Percentiles rank a stretch among this genome's conserved stretches.
Conservation (phyloP, 2,329 filamentous ascomycete species). For the Ceratocystis variospora region DNA sequence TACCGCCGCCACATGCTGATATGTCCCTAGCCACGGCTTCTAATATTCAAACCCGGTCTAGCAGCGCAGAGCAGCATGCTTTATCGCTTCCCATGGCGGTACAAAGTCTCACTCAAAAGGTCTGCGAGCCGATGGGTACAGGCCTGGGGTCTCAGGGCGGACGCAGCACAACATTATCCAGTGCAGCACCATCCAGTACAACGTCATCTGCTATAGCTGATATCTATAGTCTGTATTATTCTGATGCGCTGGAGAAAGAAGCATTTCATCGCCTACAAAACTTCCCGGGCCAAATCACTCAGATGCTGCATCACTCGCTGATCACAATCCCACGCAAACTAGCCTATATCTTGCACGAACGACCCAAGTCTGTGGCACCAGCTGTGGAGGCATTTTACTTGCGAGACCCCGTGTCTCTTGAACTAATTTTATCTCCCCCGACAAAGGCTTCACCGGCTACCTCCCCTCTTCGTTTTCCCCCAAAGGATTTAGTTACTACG, state of each 20-base stretch:
- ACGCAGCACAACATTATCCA: neutral
- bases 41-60: neutral
- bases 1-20: conserved; percentile 48
- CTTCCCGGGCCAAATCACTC: conserved; percentile 62
- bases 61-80: neutral
- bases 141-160: neutral
- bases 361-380: conserved; percentile 63
- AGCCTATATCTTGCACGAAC: conserved; percentile 62
- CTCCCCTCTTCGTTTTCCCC: conserved; percentile 50
- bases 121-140: neutral
- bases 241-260: conserved; percentile 64
- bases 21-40: conserved; percentile 21
- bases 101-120: neutral
- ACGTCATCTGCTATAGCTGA: neutral
- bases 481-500: conserved; percentile 63
- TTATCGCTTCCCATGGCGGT: conserved; percentile 5
- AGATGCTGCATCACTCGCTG: conserved; percentile 62
- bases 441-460: conserved; percentile 26
- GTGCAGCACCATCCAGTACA: too few species aligned
- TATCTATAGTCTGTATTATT: conserved; percentile 44
- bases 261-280: conserved; percentile 79
- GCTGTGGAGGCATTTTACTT: conserved; percentile 88
- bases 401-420: conserved; percentile 64
- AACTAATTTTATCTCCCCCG: conserved; percentile 44
- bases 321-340: conserved; percentile 68